Conservation (phyloP, 2,329 filamentous ascomycete species). For the Pyrenochaeta sp. region DNA sequence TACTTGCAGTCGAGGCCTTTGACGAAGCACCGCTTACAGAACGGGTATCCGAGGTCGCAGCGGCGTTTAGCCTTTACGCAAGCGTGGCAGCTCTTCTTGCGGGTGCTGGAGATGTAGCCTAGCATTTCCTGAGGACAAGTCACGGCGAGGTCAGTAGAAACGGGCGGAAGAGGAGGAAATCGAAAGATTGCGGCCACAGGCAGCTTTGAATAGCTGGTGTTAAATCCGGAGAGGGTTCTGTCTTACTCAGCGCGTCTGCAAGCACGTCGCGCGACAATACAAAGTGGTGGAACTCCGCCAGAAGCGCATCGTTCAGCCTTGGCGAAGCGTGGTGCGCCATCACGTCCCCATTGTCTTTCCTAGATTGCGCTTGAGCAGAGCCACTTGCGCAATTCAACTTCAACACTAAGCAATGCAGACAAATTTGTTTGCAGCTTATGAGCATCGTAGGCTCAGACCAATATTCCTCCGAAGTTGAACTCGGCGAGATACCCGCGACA, state of each 20-base stretch:
- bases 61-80: slow-evolving; percentile 42
- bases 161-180: not conserved
- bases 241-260: not conserved
- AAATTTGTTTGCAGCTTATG: not conserved
- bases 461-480: not conserved
- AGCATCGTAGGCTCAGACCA: not conserved
- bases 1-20: slow-evolving; percentile 41
- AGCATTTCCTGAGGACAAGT: slow-evolving; percentile 25
- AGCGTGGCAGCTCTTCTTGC: slow-evolving; percentile 40
- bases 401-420: not conserved
- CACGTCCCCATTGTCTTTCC: not conserved
- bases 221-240: not conserved
- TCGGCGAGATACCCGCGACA: slow-evolving; percentile 8
- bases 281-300: slow-evolving; percentile 2
- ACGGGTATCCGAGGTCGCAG: slow-evolving; percentile 42
- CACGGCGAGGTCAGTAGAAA: not conserved
- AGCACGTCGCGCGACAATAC: not conserved
- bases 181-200: not conserved
- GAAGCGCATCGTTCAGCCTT: not conserved
- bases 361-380: not conserved
- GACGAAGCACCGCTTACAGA: slow-evolving; percentile 38
- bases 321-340: not conserved
- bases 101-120: slow-evolving; percentile 42
- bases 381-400: not conserved
- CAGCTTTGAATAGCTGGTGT: not conserved